Base-by-base conservation (phyloP, 257 asterid species). In the Solanum virginianum region DNA sequence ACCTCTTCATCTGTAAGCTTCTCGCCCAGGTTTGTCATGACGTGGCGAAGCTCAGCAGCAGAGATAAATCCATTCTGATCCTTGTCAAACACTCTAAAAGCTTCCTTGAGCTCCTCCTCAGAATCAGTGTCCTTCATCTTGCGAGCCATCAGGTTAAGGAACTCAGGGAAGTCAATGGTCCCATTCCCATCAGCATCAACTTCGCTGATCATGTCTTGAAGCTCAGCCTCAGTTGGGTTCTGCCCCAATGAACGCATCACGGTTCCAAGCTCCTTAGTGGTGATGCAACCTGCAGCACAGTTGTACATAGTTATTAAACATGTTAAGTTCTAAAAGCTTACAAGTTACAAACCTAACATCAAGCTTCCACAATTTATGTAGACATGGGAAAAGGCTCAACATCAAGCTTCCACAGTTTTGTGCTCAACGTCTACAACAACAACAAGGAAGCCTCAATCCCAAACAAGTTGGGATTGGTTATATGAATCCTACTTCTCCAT, bases 71-170 rank as follows among this genome's bases (percentile, higher is more conserved):
- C 82, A 77, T 77, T 77, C 63, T 77, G 82, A 51, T 77, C 82
- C 82, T 77, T 77, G 82, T 77, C 82, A 51, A 77, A 77, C 63
- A 77, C 82, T 51, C 82, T 77, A 26, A 77, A 77, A 26, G 82
- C 82, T 77, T 77, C 82, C 45, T 77, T 77, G 26, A 77, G 82
- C 63, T 77, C 82, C 82, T 77, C 82, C 82, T 77, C 82, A 6
- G 82, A 77, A 77, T 77, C 82, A 51, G 82, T 77, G 82, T 77
- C 82, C 63, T 77, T 77, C 82, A 77, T 77, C 47, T 77, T 77
- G 63, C 82, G 82, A 51, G 82, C 82, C 82, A 77, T 77, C 82
- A 77, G 63, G 82, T 77, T 77, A 49, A 77, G 82, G 82, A 77
- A 77, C 63, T 77, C 82, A 51, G 82, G 82, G 24, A 77, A 77